Evolutionary conservation across 495 filamentous ascomycete genomes (phyloP).

Genomic region (Bacidia gigantensis): DNA sequence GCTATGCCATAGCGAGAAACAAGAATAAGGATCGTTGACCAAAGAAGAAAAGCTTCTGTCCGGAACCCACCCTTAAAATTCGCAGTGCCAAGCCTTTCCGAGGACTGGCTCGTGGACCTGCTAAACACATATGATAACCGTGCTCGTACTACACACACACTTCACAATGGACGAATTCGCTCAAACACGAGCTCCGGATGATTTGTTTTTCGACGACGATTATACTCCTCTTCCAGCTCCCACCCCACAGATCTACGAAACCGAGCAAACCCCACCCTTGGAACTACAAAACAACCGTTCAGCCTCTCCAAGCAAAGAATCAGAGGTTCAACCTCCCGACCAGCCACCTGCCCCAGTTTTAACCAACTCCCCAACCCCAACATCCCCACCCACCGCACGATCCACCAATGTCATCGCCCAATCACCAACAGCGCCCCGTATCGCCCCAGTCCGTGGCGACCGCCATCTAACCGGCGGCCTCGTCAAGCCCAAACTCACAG

Average conservation of each 20-base stretch:
- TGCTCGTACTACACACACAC: no score
- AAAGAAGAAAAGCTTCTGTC: no score
- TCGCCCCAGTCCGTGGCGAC: constrained; percentile 52
- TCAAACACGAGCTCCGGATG: constrained; percentile 51
- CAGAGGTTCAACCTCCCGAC: background rate
- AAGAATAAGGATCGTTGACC: no score
- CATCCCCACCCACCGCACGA: background rate
- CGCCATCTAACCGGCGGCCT: constrained; percentile 53
- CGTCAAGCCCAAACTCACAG: constrained; percentile 52
- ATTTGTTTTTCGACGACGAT: constrained; percentile 62
- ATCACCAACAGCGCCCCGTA: constrained; percentile 21
- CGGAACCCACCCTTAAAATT: no score
- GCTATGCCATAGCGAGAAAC: no score
- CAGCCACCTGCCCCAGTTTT: background rate
- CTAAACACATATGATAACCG: no score
- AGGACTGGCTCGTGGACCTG: no score
- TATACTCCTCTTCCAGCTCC: constrained; percentile 45
- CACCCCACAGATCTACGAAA: constrained; percentile 14
- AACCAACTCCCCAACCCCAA: background rate
- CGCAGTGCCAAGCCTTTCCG: no score
- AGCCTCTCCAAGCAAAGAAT: no score
- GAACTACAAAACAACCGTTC: background rate
- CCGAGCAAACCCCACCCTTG: background rate
- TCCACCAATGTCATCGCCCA: background rate
- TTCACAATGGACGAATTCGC: constrained; percentile 42